phyloP scores from a whole-genome alignment of 305 asterid species.

The Stenogyne calaminthoides region DNA sequence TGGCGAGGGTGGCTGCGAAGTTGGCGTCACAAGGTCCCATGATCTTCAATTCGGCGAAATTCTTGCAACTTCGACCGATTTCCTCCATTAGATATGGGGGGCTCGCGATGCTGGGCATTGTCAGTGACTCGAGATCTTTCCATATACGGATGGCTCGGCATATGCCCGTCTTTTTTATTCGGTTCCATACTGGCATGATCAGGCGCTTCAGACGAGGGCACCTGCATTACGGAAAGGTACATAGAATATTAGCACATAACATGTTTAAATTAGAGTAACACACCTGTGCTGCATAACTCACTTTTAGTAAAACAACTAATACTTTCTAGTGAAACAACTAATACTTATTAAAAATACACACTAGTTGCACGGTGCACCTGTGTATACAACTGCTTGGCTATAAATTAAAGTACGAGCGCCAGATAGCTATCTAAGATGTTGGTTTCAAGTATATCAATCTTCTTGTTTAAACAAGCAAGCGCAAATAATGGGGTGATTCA shows the following conservation, averaged over 20 bases:
- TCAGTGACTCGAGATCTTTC: constrained; percentile 70
- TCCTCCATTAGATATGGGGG: constrained; percentile 69
- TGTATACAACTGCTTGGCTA: too few species aligned
- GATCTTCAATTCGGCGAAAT: constrained; percentile 60
- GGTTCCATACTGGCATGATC: constrained; percentile 87
- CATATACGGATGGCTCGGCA: constrained; percentile 56
- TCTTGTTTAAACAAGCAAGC: background rate
- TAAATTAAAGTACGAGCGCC: background rate
- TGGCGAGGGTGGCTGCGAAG: constrained; percentile 53
- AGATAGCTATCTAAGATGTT: background rate
- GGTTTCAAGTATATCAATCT: background rate
- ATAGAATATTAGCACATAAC: background rate
- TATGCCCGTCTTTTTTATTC: constrained; percentile 64
- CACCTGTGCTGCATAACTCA: too few species aligned
- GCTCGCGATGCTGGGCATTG: constrained; percentile 73
- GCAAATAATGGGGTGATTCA: background rate
- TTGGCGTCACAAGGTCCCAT: constrained; percentile 66
- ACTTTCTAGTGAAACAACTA: background rate
- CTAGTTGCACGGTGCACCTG: background rate
- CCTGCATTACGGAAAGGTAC: constrained; percentile 42
- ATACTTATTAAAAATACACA: background rate
- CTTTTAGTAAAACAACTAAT: background rate
- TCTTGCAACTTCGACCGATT: constrained; percentile 56
- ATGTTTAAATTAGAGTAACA: too few species aligned
- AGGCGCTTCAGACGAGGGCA: constrained; percentile 69